These are phyloP conservation scores for Nakazawaea molendinolei DNA, from an alignment of 805 yeast species.

Conservation along the genomic window DNA sequence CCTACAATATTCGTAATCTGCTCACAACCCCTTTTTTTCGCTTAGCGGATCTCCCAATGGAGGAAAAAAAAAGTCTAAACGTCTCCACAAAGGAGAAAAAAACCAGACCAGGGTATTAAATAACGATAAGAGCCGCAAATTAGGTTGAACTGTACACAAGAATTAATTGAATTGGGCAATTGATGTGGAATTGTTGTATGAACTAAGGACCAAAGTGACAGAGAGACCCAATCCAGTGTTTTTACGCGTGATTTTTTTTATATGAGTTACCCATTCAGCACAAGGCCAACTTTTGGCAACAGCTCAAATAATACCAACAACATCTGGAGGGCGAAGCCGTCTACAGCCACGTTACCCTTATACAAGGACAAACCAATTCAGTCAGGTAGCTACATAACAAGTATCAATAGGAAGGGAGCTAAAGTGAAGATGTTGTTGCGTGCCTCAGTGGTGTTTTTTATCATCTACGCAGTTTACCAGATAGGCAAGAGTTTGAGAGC, in stretches of 20 bases:
- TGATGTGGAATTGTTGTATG: too few species aligned
- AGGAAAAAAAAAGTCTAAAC: too few species aligned
- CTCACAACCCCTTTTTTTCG: too few species aligned
- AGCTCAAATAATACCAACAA: not conserved
- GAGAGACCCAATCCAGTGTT: too few species aligned
- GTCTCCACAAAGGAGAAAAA: too few species aligned
- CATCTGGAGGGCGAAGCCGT: constrained; percentile 14
- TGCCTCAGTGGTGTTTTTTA: constrained; percentile 36
- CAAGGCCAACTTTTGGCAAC: constrained; percentile 12
- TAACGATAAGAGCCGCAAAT: too few species aligned
- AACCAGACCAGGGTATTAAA: too few species aligned
- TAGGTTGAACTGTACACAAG: too few species aligned
- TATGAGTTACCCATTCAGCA: constrained; percentile 11
- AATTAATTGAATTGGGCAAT: too few species aligned
- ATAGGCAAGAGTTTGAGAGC: constrained; percentile 10
- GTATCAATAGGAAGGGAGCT: constrained; percentile 9
- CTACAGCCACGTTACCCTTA: constrained; percentile 32
- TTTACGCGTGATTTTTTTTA: not conserved
- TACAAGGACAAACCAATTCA: constrained; percentile 57
- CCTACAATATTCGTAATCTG: too few species aligned
- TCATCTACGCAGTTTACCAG: constrained; percentile 26
- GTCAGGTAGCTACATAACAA: constrained; percentile 13
- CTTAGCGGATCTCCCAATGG: too few species aligned
- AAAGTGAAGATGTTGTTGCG: constrained; percentile 33
- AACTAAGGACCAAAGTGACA: too few species aligned